Percentiles rank a stretch among this genome's conserved stretches.
Conservation (phyloP, 768 basidiomycete species). For the Lyophyllum atratum region DNA sequence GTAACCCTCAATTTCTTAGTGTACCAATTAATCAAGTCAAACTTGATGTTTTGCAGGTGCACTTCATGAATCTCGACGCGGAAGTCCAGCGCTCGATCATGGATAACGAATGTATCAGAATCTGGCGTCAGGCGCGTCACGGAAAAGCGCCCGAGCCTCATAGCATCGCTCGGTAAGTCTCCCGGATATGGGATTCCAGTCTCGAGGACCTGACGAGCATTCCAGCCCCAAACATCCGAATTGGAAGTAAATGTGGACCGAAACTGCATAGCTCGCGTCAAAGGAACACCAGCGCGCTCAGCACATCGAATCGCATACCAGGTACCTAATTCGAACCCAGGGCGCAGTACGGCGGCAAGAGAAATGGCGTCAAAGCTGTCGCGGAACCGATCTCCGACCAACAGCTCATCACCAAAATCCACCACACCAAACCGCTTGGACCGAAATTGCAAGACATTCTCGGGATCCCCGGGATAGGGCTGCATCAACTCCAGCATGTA, state of each 20-base stretch:
- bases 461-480: constrained; percentile 3
- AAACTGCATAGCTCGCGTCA: background rate
- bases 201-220: background rate
- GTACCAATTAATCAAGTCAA: background rate
- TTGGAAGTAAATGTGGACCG: background rate
- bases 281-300: background rate
- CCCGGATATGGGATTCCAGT: background rate
- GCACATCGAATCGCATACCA: background rate
- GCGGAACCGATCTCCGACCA: background rate
- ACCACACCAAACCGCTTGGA: background rate
- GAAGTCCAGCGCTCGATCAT: background rate
- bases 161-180: background rate
- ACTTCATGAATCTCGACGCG: background rate
- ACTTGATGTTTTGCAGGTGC: background rate
- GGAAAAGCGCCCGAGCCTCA: background rate
- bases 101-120: background rate
- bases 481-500: constrained; percentile 2
- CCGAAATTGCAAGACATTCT: background rate
- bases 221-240: background rate
- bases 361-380: background rate
- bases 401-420: background rate
- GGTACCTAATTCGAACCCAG: background rate
- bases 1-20: background rate
- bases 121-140: background rate
- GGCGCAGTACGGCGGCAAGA: background rate